Evolutionary conservation across 306 rosid species (phyloP), one percentile per base, ranked within the genome.

Genomic region (Spatholobus suberectus): DNA sequence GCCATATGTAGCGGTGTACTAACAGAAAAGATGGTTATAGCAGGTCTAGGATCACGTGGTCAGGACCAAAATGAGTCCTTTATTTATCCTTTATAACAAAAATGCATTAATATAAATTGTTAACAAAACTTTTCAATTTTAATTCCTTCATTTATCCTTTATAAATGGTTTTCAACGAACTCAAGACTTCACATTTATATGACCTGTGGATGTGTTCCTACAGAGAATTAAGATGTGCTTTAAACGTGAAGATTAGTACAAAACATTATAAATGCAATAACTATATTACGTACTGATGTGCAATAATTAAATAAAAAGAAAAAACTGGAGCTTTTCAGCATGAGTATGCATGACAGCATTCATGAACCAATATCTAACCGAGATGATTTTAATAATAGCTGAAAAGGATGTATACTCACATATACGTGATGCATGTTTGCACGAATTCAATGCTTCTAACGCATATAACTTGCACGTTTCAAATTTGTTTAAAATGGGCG

Each of bases 391-490:
- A 40, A 66, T 66, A 51, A 23, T 9, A 14, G 52, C 14, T 51
- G 68, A 68, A 79, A 79, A 35, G 54, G 67, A 78, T 78, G 66
- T 49, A 46, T 11, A 15, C 34, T 11, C 34, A n/a, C 75, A 47
- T 14, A 34, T 62, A 8, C 17, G 2, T 38, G 4, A 20, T 32
- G 47, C 32, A 34, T 18, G 20, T 75, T 54, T 18, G 86, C 43
- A 69, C 5, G 34, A 38, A 69, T 83, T 82, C 72, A 46, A 74
- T 65, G 81, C 54, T 49, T 67, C 18, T 11, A 57, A 67, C 40
- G 6, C 23, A 8, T 5, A 32, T 26, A 67, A 54, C 85, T 82
- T 82, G 82, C 82, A 76, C 82, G 86, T 82, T 76, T 55, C 55
- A 54, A 68, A 75, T 34, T 75, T 70, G 37, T 66, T 82, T 41